These are phyloP conservation scores for Botryotinia narcissicola DNA, from an alignment of 2,329 filamentous ascomycete species.

Conservation along the genomic window DNA sequence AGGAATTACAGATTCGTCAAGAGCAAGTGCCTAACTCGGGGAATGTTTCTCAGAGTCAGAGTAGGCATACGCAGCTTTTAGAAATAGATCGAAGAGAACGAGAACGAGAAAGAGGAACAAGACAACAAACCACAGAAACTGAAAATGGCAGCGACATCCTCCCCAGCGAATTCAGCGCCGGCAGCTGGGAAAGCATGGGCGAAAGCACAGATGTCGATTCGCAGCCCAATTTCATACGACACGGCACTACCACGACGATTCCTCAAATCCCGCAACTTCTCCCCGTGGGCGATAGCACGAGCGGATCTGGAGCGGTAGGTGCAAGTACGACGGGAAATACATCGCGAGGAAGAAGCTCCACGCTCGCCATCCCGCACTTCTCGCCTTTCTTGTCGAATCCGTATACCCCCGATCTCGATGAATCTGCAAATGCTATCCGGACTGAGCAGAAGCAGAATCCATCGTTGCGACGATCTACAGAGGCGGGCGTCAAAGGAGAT, in stretches of 20 bases:
- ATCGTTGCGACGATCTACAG: constrained; percentile 20
- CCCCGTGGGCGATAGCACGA: neutral
- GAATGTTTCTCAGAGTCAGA: neutral
- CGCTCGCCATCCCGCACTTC: constrained; percentile 6
- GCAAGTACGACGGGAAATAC: neutral
- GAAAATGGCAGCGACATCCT: constrained; percentile 2
- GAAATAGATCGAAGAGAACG: constrained; percentile 10
- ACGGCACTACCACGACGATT: neutral
- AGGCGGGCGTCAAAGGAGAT: constrained; percentile 23
- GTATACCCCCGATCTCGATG: neutral
- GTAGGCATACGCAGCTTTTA: constrained; percentile 18
- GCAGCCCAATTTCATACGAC: constrained; percentile 20
- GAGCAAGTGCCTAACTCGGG: neutral
- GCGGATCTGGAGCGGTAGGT: neutral
- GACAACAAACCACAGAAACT: neutral
- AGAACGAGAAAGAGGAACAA: neutral
- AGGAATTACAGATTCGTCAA: constrained; percentile 10
- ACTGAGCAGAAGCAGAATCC: neutral
- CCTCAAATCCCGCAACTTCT: neutral
- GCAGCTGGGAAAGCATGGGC: constrained; percentile 16
- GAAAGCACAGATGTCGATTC: constrained; percentile 8
- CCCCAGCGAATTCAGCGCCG: constrained; percentile 3
- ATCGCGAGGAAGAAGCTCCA: neutral
- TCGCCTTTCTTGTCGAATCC: neutral
- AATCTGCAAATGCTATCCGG: neutral